phyloP scores from a whole-genome alignment of 306 rosid species.

The Dalbergia oliveri region DNA sequence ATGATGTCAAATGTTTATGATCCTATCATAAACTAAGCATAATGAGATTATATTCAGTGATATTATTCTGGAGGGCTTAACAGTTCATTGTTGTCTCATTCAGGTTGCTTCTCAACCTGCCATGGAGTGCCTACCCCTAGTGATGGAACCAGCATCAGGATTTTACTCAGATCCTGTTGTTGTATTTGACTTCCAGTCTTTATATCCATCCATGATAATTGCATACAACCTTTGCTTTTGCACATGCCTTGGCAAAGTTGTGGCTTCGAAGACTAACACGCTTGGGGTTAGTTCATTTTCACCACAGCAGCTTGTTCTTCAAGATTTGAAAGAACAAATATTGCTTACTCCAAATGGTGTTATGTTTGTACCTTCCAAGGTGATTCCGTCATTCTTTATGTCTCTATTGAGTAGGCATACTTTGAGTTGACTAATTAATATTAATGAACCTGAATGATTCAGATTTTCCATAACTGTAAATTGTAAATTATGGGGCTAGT shows the following conservation, averaged over 20 bases:
- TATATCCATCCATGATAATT: conserved; percentile 98
- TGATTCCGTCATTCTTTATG: conserved; percentile 44
- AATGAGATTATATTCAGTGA: conserved; percentile 20
- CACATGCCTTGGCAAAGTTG: conserved; percentile 90
- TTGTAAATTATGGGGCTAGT: conserved; percentile 15
- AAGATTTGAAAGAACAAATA: conserved; percentile 73
- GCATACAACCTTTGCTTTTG: conserved; percentile 97
- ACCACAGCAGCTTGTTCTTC: conserved; percentile 68
- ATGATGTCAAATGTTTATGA: conserved; percentile 25
- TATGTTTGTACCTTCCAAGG: conserved; percentile 89
- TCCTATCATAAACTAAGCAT: conserved; percentile 32
- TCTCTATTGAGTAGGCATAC: conserved; percentile 13
- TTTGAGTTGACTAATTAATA: conserved; percentile 15
- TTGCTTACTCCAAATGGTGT: conserved; percentile 92
- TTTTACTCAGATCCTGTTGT: conserved; percentile 95
- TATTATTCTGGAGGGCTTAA: conserved; percentile 20
- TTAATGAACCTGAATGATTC: conserved; percentile 33
- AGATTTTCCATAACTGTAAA: neutral
- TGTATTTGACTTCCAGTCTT: conserved; percentile 94
- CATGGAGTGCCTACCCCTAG: conserved; percentile 97
- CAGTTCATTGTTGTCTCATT: conserved; percentile 44
- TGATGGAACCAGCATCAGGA: conserved; percentile 98
- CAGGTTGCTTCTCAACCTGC: conserved; percentile 99
- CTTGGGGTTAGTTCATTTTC: conserved; percentile 87
- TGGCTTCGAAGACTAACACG: conserved; percentile 68